Percentiles rank a stretch among this genome's conserved stretches.
phyloP scores from a whole-genome alignment of 2,329 filamentous ascomycete genomes.

The Pseudogymnoascus sp. region DNA sequence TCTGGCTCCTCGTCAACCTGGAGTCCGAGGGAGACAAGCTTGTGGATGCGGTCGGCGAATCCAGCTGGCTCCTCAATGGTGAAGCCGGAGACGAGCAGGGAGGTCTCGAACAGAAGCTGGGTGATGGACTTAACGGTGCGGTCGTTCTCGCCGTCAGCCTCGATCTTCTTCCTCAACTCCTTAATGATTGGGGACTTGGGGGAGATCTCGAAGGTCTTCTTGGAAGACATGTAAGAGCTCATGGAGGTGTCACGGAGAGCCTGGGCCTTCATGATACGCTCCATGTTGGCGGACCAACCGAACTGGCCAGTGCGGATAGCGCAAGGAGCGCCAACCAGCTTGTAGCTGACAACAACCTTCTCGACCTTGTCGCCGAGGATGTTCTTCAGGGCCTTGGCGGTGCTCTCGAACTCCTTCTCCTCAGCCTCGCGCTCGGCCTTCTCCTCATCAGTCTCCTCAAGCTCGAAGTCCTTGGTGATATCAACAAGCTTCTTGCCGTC shows the following conservation, averaged over 20 bases:
- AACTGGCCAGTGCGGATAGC: slow-evolving; percentile 99
- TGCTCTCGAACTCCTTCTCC: slow-evolving; percentile 95
- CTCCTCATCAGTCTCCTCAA: slow-evolving; percentile 99
- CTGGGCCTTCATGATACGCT: slow-evolving; percentile 99
- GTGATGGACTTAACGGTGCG: slow-evolving; percentile 99
- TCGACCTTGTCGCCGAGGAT: slow-evolving; percentile 98
- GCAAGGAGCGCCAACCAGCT: slow-evolving; percentile 88
- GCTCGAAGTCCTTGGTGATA: slow-evolving; percentile 99
- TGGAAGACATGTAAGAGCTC: slow-evolving; percentile 99
- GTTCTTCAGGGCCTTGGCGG: slow-evolving; percentile 98
- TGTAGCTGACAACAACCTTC: slow-evolving; percentile 99
- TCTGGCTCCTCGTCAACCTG: slow-evolving; percentile 95
- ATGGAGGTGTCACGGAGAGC: slow-evolving; percentile 99
- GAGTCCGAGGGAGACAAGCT: slow-evolving; percentile 94
- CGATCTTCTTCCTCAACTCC: slow-evolving; percentile 99
- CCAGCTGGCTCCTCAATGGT: slow-evolving; percentile 97
- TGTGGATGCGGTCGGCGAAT: slow-evolving; percentile 99
- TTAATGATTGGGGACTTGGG: slow-evolving; percentile 95
- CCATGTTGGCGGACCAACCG: slow-evolving; percentile 99
- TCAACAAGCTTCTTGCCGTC: slow-evolving; percentile 99
- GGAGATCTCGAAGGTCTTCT: slow-evolving; percentile 99
- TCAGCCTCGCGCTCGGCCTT: slow-evolving; percentile 90
- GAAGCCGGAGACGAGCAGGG: slow-evolving; percentile 96
- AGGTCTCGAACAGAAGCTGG: slow-evolving; percentile 97
- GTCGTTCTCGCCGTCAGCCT: slow-evolving; percentile 95